phyloP scores from a whole-genome alignment of 2,329 filamentous ascomycete genomes.

The Aspergillus fumigatiaffinis region DNA sequence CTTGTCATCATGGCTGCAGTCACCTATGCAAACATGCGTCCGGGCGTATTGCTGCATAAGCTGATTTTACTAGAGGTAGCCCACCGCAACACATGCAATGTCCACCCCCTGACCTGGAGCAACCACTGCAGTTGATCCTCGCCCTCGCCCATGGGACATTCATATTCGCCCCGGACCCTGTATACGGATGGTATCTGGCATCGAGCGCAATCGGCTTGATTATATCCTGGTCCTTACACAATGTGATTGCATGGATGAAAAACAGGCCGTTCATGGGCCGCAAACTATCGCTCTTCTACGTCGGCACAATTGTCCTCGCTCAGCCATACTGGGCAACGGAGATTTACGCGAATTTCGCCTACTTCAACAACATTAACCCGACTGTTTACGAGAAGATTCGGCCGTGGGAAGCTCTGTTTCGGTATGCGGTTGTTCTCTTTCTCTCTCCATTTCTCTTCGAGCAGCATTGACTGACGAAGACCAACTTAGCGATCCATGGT shows the following conservation, averaged over 20 bases:
- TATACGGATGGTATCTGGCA: constrained; percentile 62
- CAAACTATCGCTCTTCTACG: constrained; percentile 52
- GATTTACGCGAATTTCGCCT: constrained; percentile 63
- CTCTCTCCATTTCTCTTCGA: too few species aligned
- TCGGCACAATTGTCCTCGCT: constrained; percentile 54
- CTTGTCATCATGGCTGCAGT: too few species aligned
- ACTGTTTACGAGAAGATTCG: neutral
- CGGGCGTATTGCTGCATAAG: too few species aligned
- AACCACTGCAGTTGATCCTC: constrained; percentile 21
- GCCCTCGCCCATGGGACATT: constrained; percentile 57
- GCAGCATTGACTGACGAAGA: too few species aligned
- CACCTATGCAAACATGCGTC: too few species aligned
- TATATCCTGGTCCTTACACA: constrained; percentile 60
- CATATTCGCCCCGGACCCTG: constrained; percentile 53
- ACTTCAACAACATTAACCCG: constrained; percentile 53
- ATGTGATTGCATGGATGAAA: constrained; percentile 65
- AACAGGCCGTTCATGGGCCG: constrained; percentile 56
- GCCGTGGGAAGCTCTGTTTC: too few species aligned
- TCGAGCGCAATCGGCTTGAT: constrained; percentile 58
- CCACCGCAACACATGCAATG: too few species aligned
- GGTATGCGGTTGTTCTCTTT: too few species aligned
- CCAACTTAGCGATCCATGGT: neutral
- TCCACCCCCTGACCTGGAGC: too few species aligned
- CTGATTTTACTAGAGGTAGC: too few species aligned
- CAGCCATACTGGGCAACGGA: constrained; percentile 63